Percentiles rank a stretch among this genome's conserved stretches.
phyloP scores from a whole-genome alignment of 176 grass and related monocot genomes.

The Eleusine coracana region DNA sequence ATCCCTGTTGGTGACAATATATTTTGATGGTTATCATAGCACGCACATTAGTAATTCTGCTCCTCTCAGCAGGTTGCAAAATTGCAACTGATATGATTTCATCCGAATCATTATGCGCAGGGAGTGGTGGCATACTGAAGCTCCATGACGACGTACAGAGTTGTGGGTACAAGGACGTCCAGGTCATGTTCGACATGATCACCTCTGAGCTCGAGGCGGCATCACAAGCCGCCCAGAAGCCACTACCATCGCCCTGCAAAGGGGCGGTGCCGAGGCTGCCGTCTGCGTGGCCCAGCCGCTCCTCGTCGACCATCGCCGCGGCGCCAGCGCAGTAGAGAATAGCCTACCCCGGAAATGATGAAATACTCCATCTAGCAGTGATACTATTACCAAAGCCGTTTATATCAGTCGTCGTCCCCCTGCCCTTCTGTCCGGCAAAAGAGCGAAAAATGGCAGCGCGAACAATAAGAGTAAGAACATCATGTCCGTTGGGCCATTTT shows the following conservation, averaged over 20 bases:
- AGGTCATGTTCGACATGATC: slow-evolving; percentile 92
- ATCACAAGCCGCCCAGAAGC: slow-evolving; percentile 23
- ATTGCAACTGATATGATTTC: background rate
- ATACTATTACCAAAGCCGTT: background rate
- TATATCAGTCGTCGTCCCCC: slow-evolving; percentile 39
- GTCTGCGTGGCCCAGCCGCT: slow-evolving; percentile 3
- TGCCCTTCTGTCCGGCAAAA: slow-evolving; percentile 43
- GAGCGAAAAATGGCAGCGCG: slow-evolving; percentile 27
- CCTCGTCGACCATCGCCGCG: slow-evolving; percentile 1
- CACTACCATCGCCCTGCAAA: slow-evolving; percentile 6
- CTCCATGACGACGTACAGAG: slow-evolving; percentile 81
- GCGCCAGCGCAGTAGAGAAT: slow-evolving; percentile 14
- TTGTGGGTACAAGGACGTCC: slow-evolving; percentile 86
- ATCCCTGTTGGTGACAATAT: no score
- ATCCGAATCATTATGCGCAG: slow-evolving; percentile 44
- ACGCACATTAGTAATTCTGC: no score
- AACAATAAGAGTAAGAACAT: background rate
- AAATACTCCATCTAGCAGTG: background rate
- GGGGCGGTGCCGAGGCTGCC: background rate
- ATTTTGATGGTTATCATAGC: no score
- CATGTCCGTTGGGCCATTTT: slow-evolving; percentile 4
- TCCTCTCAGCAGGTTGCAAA: background rate
- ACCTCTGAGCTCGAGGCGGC: slow-evolving; percentile 71
- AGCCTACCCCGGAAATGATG: slow-evolving; percentile 6
- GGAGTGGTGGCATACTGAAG: slow-evolving; percentile 65